Percentiles rank a stretch among this genome's conserved stretches.
Evolutionary conservation across 345 rosid genomes (phyloP).

Genomic region (Moringa oleifera): DNA sequence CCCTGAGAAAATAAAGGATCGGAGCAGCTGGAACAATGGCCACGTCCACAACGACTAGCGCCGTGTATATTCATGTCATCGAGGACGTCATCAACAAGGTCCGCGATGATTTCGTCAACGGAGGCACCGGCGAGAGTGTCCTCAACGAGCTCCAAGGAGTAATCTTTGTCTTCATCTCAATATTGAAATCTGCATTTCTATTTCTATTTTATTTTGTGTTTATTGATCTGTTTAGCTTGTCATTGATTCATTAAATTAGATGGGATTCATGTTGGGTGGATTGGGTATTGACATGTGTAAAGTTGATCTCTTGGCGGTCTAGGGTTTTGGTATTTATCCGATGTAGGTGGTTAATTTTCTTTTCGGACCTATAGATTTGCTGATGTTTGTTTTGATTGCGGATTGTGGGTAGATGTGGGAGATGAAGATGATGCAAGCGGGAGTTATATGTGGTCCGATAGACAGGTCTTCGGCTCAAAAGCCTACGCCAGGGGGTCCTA

Average conservation of each 20-base stretch:
- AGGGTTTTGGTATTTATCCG: slow-evolving; percentile 30
- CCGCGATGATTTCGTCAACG: slow-evolving; percentile 81
- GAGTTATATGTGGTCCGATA: slow-evolving; percentile 54
- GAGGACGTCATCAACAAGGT: slow-evolving; percentile 90
- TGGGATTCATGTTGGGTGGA: slow-evolving; percentile 4
- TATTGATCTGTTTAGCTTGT: neutral
- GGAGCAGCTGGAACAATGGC: slow-evolving; percentile 40
- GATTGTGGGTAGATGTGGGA: slow-evolving; percentile 67
- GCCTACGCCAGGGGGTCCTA: slow-evolving; percentile 50
- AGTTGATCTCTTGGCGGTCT: slow-evolving; percentile 28
- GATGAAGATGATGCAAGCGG: slow-evolving; percentile 92
- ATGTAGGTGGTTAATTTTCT: neutral
- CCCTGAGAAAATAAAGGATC: slow-evolving; percentile 10
- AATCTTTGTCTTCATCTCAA: slow-evolving; percentile 12
- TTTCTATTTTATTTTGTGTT: neutral
- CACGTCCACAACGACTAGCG: slow-evolving; percentile 58
- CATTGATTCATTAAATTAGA: neutral
- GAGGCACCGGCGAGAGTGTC: slow-evolving; percentile 83
- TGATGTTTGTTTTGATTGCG: slow-evolving; percentile 8
- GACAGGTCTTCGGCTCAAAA: slow-evolving; percentile 62
- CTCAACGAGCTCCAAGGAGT: slow-evolving; percentile 93
- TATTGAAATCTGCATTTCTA: neutral
- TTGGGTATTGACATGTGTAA: neutral
- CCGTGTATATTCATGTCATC: slow-evolving; percentile 84
- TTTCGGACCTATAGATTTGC: slow-evolving; percentile 11